Percentiles rank a stretch among this genome's conserved stretches.
These are phyloP conservation scores for Fusarium illudens DNA, from an alignment of 2,329 filamentous ascomycete genomes.

Conservation along the genomic window DNA sequence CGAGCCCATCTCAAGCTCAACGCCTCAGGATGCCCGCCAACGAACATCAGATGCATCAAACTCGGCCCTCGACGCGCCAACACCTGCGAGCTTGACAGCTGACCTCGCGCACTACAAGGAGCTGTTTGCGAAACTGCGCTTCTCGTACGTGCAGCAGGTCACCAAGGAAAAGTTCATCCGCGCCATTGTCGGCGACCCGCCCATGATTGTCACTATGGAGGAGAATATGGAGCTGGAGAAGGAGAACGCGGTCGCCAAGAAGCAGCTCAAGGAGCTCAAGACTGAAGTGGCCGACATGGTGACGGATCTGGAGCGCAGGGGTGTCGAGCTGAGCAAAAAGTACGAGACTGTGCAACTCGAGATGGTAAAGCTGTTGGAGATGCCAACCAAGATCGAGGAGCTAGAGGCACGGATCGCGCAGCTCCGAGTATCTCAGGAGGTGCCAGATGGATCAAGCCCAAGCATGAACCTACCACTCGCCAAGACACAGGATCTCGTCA, in stretches of 20 bases:
- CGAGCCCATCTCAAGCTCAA: slow-evolving; percentile 72
- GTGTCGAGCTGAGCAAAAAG: slow-evolving; percentile 63
- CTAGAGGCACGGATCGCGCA: slow-evolving; percentile 59
- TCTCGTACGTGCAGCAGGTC: slow-evolving; percentile 97
- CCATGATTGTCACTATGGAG: slow-evolving; percentile 80
- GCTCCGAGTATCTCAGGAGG: slow-evolving; percentile 54
- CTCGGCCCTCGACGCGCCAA: slow-evolving; percentile 70
- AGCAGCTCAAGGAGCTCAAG: slow-evolving; percentile 81
- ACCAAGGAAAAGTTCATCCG: slow-evolving; percentile 98
- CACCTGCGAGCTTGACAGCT: slow-evolving; percentile 79
- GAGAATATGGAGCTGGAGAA: slow-evolving; percentile 83
- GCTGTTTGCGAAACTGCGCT: slow-evolving; percentile 93
- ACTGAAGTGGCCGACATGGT: slow-evolving; percentile 79
- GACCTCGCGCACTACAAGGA: slow-evolving; percentile 93
- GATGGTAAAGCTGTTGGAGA: slow-evolving; percentile 57
- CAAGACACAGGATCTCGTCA: slow-evolving; percentile 64
- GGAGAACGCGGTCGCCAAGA: slow-evolving; percentile 75
- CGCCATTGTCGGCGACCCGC: slow-evolving; percentile 89
- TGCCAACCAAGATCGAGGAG: slow-evolving; percentile 59
- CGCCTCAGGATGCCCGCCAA: slow-evolving; percentile 50
- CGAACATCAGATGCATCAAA: slow-evolving; percentile 78
- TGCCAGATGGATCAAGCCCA: slow-evolving; percentile 46
- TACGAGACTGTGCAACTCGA: slow-evolving; percentile 62
- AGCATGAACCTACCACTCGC: slow-evolving; percentile 64
- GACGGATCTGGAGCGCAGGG: slow-evolving; percentile 72